These are phyloP conservation scores for Sequoiadendron giganteum DNA, from an alignment of 75 land plant species.

Conservation along the genomic window DNA sequence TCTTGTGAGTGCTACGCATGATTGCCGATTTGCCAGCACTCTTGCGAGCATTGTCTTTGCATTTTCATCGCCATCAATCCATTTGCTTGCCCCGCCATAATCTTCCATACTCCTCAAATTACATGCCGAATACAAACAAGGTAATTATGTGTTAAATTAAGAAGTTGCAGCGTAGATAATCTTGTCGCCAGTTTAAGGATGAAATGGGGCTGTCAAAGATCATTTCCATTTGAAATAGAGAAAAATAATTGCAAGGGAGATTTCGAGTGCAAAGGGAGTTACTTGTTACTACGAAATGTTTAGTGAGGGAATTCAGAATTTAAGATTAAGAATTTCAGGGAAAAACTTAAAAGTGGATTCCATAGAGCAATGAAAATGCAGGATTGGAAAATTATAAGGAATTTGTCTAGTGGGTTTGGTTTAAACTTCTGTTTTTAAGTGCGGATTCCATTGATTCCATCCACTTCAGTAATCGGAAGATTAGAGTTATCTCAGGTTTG, in stretches of 20 bases:
- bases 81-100: conserved; percentile 20
- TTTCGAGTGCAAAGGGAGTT: not conserved
- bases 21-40: conserved; percentile 27
- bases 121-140: not conserved
- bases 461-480: too few species aligned
- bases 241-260: not conserved
- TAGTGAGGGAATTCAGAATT: too few species aligned
- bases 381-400: too few species aligned
- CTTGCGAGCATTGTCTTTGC: conserved; percentile 47
- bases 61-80: conserved; percentile 66
- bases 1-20: conserved; percentile 20
- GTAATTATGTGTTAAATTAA: not conserved
- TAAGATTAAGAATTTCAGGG: too few species aligned
- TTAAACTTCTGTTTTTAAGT: too few species aligned
- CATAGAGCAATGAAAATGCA: too few species aligned
- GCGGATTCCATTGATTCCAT: too few species aligned
- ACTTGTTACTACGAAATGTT: too few species aligned
- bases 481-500: too few species aligned
- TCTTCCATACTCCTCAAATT: not conserved
- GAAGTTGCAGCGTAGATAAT: not conserved
- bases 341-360: too few species aligned
- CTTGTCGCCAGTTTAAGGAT: not conserved
- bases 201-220: not conserved
- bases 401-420: too few species aligned
- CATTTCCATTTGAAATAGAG: not conserved